Base-by-base conservation (phyloP, 148 eudicot species). In the Rhododendron griersonianum region DNA sequence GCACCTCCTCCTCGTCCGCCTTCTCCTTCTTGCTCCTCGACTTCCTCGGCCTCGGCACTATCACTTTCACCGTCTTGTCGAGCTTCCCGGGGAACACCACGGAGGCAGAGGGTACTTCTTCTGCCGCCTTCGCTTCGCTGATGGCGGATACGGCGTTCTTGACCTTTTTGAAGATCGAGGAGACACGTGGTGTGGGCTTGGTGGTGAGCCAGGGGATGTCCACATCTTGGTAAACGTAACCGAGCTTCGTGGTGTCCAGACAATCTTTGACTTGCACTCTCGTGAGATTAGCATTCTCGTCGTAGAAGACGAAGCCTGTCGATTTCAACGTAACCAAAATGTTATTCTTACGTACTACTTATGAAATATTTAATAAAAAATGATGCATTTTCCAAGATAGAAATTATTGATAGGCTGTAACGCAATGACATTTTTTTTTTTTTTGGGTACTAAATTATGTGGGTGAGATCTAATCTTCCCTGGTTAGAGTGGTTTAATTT, bases 1-100 rank as follows among this genome's bases (percentile, higher is more conserved):
- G 5, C 1, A 93, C 85, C 86, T 93, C 96, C 80, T 93, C 96
- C 21, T 88, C 86, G 2, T 89, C 92, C 0, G 94, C 92, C 63
- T 93, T 94, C 50, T 96, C 94, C n/a, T 87, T 88, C 87, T 88
- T 91, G 86, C 87, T 92, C 83, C 96, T 89, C 13, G 91, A 89
- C 85, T 94, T 95, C 89, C 76, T 90, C 14, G 99, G 98, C 90
- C 99, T 89, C 21, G 57, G 71, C 0, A 95, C 94, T 78, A 94
- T 51, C 3, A 93, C 92, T 23, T 87, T 91, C 21, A 96, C 51
- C 44, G 74, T 81, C 41, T 89, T 86, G 63, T 88, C 87, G 33
- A 96, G 89, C 11, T 89, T 88, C 10, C 61, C 85, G 0, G 99
- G 99, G 37, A 91, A 92, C 18, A 57, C 85, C 14, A 78, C 78